Base-by-base conservation (phyloP, 2,329 filamentous ascomycete genomes). In the Myriangium duriaei region DNA sequence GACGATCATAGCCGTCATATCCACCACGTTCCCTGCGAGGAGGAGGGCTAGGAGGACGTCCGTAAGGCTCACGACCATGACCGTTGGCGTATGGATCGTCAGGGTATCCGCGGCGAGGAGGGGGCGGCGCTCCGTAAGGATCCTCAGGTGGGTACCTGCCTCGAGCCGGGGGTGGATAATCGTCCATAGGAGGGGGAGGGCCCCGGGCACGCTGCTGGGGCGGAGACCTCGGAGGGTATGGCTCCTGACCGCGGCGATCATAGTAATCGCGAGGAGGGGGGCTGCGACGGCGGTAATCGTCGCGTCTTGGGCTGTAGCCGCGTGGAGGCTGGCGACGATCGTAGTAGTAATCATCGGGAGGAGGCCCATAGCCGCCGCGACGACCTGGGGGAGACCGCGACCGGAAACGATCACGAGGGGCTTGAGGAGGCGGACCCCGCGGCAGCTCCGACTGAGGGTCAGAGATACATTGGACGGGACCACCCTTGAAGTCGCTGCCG, bases 401-500 rank as follows among this genome's bases (percentile, higher is more conserved):
- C 50, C 88, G 79, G 51, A 74, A 83, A 43, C 79, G 76, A 44
- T 82, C 79, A 16, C 36, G 48, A 77, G 73, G 6, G 44, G 57
- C 54, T 39, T 53, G 56, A 33, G 55, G 56, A 33, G 68, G 64
- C 12, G 44, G 44, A 34, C 68, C 63, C 49, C 83, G 69, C 17
- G 57, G 57, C 32, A 60, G 51, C 49, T 93, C 86, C 45, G 85
- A 80, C 61, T 88, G 82, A 42, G 80, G 77, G 66, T 95, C 87
- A 53, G 85, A 78, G 52, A 82, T 68, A 63, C 91, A 98, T 49
- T 74, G 79, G 49, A 98, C 88, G 48, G 76, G 73, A 48, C 77
- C 76, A 51, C 85, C 86, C 68, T 95, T 95, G 64, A 96, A 96
- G 55, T 94, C 86, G 57, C 78, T 79, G 48, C 78, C 78, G 59